A percentile compares a stretch with the other conserved stretches of the same genome.
phyloP scores from a whole-genome alignment of 441 rosid species.

The Corymbia calophylla region DNA sequence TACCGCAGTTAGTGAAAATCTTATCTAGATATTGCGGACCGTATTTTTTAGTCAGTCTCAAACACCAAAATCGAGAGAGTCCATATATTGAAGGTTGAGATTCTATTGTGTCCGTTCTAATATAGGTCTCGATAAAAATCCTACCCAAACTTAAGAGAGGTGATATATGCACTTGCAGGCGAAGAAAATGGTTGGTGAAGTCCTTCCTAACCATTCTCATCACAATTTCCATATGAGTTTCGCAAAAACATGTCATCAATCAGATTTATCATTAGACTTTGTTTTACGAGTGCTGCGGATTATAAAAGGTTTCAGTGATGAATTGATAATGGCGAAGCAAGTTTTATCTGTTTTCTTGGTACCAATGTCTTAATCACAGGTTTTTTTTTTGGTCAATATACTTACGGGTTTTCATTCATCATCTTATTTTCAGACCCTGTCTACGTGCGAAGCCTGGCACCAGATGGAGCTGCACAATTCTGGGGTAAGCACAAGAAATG shows the following conservation, averaged over 20 bases:
- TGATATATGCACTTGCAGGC: background rate
- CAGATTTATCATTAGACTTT: background rate
- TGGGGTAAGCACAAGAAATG: background rate
- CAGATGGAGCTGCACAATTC: background rate
- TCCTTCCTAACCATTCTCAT: background rate
- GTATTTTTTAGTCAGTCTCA: background rate
- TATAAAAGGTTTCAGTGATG: background rate
- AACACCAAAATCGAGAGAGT: background rate
- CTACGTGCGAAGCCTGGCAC: background rate
- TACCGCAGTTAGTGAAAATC: background rate
- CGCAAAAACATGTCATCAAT: background rate
- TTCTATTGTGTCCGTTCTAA: background rate
- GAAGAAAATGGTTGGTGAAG: background rate
- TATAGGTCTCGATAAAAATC: background rate
- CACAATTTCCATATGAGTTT: background rate
- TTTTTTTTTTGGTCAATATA: background rate
- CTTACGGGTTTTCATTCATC: background rate
- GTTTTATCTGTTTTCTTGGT: background rate
- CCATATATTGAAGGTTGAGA: background rate
- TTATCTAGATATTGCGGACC: background rate
- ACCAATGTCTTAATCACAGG: background rate
- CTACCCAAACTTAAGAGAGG: background rate
- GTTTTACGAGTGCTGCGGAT: background rate
- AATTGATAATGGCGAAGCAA: background rate
- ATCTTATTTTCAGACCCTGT: background rate